Conservation (phyloP, 75 land plant species). For the Picea glauca region DNA sequence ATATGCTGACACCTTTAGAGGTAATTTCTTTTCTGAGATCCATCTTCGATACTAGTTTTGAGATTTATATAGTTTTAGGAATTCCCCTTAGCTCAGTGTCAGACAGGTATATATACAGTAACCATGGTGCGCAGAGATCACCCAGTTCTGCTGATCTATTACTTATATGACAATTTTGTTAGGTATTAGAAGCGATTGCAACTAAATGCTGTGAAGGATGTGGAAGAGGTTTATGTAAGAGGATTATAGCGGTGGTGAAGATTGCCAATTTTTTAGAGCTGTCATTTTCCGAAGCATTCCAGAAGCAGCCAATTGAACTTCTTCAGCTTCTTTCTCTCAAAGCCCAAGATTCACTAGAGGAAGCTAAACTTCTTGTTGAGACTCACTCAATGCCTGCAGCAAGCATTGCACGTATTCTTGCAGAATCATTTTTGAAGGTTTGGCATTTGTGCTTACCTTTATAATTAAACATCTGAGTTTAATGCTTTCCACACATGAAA, state of each 20-base stretch:
- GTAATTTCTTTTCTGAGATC: constrained; percentile 9
- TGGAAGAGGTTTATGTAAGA: constrained; percentile 86
- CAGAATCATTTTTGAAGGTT: constrained; percentile 96
- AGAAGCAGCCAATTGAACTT: constrained; percentile 75
- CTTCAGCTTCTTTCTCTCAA: constrained; percentile 95
- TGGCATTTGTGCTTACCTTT: not conserved
- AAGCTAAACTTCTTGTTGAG: constrained; percentile 88
- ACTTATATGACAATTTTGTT: constrained; percentile 6
- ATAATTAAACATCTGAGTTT: not conserved
- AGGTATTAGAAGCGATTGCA: constrained; percentile 76
- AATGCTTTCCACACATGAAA: not conserved
- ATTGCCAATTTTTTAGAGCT: constrained; percentile 79
- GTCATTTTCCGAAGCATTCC: constrained; percentile 80
- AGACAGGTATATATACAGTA: not conserved
- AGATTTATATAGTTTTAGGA: not conserved
- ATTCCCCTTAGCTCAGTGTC: not conserved
- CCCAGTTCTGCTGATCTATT: not conserved
- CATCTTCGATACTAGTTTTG: not conserved
- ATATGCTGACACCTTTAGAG: constrained; percentile 38
- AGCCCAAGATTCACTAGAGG: constrained; percentile 94
- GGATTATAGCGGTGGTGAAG: constrained; percentile 82
- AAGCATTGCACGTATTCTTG: constrained; percentile 88
- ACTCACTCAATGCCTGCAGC: constrained; percentile 84
- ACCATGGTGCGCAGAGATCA: not conserved
- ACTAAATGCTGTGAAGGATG: constrained; percentile 59